A percentile compares a stretch with the other conserved stretches of the same genome.
These are phyloP conservation scores for Remersonia thermophila DNA, from an alignment of 2,329 filamentous ascomycete genomes.

Conservation along the genomic window DNA sequence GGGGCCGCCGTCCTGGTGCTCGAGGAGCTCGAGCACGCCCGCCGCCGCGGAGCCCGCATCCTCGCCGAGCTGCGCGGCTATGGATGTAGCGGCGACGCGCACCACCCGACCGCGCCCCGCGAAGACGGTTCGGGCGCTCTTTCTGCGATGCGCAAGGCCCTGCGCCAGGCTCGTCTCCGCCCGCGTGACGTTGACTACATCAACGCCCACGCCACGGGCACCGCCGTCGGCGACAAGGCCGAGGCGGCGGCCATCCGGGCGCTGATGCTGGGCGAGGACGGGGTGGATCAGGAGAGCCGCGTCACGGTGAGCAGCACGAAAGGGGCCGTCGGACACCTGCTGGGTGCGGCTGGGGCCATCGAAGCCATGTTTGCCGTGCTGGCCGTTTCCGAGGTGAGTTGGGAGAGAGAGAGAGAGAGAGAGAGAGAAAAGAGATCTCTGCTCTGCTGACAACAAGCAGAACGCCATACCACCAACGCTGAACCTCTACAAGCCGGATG, in stretches of 20 bases:
- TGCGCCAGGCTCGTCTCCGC: conserved; percentile 57
- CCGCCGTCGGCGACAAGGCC: conserved; percentile 70
- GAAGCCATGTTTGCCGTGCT: conserved; percentile 80
- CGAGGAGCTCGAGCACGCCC: conserved; percentile 84
- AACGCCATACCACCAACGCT: conserved; percentile 72
- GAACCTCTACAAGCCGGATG: conserved; percentile 58
- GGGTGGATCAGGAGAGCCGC: conserved; percentile 44
- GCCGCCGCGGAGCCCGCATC: conserved; percentile 61
- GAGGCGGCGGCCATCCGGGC: conserved; percentile 74
- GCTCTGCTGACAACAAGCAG: conserved; percentile 30
- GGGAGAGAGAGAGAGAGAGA: background rate
- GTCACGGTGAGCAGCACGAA: conserved; percentile 90
- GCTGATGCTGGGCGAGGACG: conserved; percentile 63
- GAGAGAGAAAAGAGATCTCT: too few relatives aligned
- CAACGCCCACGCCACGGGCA: conserved; percentile 92
- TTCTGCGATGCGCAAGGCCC: conserved; percentile 71
- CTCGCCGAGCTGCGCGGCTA: conserved; percentile 87
- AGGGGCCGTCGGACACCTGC: conserved; percentile 78
- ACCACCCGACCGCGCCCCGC: conserved; percentile 86
- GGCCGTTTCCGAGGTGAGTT: conserved; percentile 59
- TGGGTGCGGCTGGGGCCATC: conserved; percentile 82
- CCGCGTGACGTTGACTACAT: conserved; percentile 74
- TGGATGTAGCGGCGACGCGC: conserved; percentile 77
- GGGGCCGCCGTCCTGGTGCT: conserved; percentile 79
- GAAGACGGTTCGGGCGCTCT: conserved; percentile 72